Conservation (phyloP, 2,329 filamentous ascomycete genomes). For the Colletotrichum sp. region DNA sequence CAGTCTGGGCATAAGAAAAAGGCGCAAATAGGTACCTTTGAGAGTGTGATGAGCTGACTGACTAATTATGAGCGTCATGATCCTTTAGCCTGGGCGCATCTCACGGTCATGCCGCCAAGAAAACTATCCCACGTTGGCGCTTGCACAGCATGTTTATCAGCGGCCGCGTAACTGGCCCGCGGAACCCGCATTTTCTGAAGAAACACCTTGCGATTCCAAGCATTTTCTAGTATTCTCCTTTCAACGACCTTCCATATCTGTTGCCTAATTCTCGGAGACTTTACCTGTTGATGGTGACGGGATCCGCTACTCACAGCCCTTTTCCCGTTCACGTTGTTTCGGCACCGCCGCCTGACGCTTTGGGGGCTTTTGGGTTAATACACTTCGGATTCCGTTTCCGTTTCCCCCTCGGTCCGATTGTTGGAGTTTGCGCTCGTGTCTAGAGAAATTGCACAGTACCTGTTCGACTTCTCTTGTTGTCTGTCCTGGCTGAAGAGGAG, state of each 20-base stretch:
- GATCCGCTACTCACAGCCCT: neutral
- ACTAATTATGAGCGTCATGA: neutral
- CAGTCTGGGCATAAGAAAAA: neutral
- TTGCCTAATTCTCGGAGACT: neutral
- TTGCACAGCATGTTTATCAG: neutral
- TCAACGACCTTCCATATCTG: neutral
- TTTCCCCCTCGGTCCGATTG: neutral
- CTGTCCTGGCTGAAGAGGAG: neutral
- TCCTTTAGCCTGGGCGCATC: neutral
- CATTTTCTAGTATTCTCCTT: neutral
- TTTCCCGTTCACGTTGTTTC: neutral
- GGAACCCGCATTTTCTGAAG: neutral
- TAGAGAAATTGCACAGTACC: neutral
- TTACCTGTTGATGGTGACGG: neutral
- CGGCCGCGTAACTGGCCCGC: neutral
- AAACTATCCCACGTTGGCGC: neutral
- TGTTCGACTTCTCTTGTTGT: neutral
- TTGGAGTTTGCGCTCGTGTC: neutral
- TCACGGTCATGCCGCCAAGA: neutral
- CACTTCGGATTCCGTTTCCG: neutral
- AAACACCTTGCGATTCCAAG: neutral
- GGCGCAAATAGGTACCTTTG: neutral
- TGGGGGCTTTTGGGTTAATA: neutral
- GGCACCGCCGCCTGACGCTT: neutral
- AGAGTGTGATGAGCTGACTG: neutral